phyloP scores from a whole-genome alignment of 2,329 filamentous ascomycete species.

The Xylaria polymorpha region DNA sequence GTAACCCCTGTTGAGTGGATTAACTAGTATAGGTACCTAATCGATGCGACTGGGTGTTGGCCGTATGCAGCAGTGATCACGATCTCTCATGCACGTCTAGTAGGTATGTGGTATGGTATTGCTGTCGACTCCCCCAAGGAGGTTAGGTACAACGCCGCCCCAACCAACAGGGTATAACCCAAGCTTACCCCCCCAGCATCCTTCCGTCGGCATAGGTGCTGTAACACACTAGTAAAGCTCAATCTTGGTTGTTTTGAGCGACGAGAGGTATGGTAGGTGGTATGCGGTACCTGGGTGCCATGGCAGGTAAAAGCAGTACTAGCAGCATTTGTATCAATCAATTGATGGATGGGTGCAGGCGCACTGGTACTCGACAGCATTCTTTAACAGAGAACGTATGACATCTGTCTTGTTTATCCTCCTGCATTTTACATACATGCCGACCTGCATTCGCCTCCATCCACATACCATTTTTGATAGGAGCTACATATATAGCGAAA shows the following conservation, averaged over 20 bases:
- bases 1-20: slow-evolving; percentile 19
- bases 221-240: slow-evolving; percentile 9
- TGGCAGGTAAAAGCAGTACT: slow-evolving; percentile 10
- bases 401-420: slow-evolving; percentile 20
- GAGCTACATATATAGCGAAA: slow-evolving; percentile 1
- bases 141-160: slow-evolving; percentile 36
- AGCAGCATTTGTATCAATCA: slow-evolving; percentile 15
- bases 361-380: slow-evolving; percentile 18
- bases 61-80: slow-evolving; percentile 41
- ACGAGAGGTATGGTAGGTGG: slow-evolving; percentile 18
- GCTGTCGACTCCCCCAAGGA: slow-evolving; percentile 38
- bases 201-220: slow-evolving; percentile 2
- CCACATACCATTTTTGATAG: background rate
- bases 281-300: slow-evolving; percentile 7
- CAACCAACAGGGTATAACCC: slow-evolving; percentile 32
- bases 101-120: slow-evolving; percentile 33
- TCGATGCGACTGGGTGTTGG: slow-evolving; percentile 29
- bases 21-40: slow-evolving; percentile 33
- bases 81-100: slow-evolving; percentile 43
- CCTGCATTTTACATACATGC: slow-evolving; percentile 1
- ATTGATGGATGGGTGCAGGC: slow-evolving; percentile 21
- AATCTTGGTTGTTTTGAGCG: slow-evolving; percentile 14
- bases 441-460: slow-evolving; percentile 16
- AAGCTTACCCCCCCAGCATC: slow-evolving; percentile 22
- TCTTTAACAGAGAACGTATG: slow-evolving; percentile 15